Conservation (phyloP, 1,284 basidiomycete species). For the Xerocomus minutiporus region DNA sequence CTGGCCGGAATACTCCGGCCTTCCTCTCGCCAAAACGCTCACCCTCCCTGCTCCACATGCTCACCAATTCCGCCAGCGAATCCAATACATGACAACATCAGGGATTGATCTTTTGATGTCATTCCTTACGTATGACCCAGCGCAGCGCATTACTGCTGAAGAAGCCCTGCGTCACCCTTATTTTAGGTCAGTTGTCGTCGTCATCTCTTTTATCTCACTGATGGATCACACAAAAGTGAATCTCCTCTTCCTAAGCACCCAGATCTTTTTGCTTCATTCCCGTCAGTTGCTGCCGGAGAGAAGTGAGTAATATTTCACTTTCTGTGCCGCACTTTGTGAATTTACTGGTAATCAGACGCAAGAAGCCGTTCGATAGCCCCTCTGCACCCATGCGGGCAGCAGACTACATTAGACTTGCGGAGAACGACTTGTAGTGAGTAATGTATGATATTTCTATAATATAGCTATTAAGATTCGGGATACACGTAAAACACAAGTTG, state of each 20-base stretch:
- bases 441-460: not conserved
- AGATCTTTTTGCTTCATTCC: conserved; percentile 96
- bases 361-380: conserved; percentile 73
- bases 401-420: conserved; percentile 53
- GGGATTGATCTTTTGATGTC: conserved; percentile 84
- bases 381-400: conserved; percentile 66
- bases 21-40: conserved; percentile 80
- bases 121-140: conserved; percentile 87
- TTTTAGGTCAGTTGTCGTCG: conserved; percentile 63
- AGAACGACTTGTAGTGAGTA: conserved; percentile 20
- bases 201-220: conserved; percentile 3
- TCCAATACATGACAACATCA: conserved; percentile 76
- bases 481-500: not conserved
- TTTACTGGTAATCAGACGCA: conserved; percentile 44
- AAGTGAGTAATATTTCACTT: conserved; percentile 51
- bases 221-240: conserved; percentile 53
- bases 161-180: conserved; percentile 89
- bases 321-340: conserved; percentile 1
- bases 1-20: conserved; percentile 80
- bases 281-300: conserved; percentile 95
- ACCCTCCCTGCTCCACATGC: conserved; percentile 75
- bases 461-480: not conserved
- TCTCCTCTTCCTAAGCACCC: conserved; percentile 94
- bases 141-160: conserved; percentile 77
- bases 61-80: conserved; percentile 68